Evolutionary conservation across 495 filamentous ascomycete genomes (phyloP), one percentile per base, ranked within the genome.

Genomic region (Podospora sp.): DNA sequence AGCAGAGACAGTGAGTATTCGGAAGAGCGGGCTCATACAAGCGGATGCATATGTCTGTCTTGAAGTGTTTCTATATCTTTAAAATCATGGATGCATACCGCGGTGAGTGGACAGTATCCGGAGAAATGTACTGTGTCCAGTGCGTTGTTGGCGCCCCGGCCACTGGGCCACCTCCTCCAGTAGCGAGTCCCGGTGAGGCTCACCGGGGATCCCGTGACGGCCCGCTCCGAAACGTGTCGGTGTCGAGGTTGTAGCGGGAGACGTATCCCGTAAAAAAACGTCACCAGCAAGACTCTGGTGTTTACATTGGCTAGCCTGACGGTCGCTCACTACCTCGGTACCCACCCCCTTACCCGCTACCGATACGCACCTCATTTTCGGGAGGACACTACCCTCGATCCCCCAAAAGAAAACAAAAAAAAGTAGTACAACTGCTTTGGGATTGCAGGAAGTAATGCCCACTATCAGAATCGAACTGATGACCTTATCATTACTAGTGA

Each of bases 391-490:
- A 36, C 33, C 33, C 33, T 12, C 33, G 6, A 5, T 36, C 12
- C 33, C 33, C 33, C 33, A 36, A 36, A 36, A 12, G 33, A 36
- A 46, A 46, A 14, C 40, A 12, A 46, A 46, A 46, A 46, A 46
- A 46, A 2, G 14, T 2, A 46, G 16, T 2, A 2, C 14, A 46
- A 46, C 4, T 18, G 2, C 12, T 36, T 46, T 18, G 16, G 40
- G 40, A 6, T 4, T 4, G 14, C 16, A 6, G 16, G 40, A 18
- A 46, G 40, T 2, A 6, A 18, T 46, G 40, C 40, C 40, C 40
- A 46, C 40, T 46, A 46, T 46, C 40, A 46, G 40, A 46, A 46
- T 46, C 40, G 40, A 46, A 46, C 40, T 46, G 40, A 46, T 46
- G 40, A 46, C 40, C 40, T 46, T 46, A 46, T 46, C 40, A 46